Conservation (phyloP, 305 asterid species). For the Solanum aculeatissimum region DNA sequence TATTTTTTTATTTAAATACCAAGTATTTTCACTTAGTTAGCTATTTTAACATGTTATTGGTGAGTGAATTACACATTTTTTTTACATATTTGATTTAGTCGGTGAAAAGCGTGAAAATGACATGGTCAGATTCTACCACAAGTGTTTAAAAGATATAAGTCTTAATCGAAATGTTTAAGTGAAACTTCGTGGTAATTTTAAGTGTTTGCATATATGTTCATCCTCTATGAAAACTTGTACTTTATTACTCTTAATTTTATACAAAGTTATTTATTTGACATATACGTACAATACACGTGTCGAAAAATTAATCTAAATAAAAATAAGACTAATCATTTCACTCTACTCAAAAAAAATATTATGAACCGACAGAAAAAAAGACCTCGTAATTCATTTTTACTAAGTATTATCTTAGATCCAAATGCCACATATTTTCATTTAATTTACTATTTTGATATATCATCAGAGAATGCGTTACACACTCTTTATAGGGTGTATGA, state of each 20-base stretch:
- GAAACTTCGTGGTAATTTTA: fast-evolving
- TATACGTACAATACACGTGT: background rate
- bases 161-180: background rate
- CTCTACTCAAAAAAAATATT: background rate
- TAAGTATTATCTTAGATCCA: background rate
- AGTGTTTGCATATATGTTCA: background rate
- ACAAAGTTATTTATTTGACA: background rate
- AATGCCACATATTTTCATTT: background rate
- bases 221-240: background rate
- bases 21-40: background rate
- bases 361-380: background rate
- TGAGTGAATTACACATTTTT: background rate
- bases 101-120: background rate
- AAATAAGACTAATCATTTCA: background rate
- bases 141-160: background rate
- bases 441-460: background rate
- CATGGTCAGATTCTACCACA: background rate
- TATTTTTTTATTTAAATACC: background rate
- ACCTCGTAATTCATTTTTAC: background rate
- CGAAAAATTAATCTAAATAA: background rate
- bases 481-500: too few species aligned
- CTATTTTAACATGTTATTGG: background rate
- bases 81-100: background rate
- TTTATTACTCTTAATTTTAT: background rate
- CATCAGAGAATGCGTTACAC: fast-evolving